Base-by-base conservation (phyloP, 352 stramenopile species). In the Pythium rishiriense region DNA sequence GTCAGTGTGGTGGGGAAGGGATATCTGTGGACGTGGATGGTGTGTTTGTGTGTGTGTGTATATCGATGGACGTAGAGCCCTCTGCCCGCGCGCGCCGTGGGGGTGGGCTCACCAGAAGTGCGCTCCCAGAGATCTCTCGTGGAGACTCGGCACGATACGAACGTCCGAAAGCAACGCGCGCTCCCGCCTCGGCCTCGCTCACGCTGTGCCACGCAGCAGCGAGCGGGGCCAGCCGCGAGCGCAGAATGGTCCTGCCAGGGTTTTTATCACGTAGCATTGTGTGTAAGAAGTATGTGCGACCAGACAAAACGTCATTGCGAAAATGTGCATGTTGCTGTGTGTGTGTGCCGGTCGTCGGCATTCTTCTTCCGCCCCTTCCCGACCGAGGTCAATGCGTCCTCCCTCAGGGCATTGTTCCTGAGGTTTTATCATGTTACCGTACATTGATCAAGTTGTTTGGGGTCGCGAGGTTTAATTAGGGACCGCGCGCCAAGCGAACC, bases 181-280 rank as follows among this genome's bases (percentile, higher is more conserved):
- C 8, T n/a, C 14, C 14, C 6, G 2, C 37, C 14, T 17, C 37
- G 37, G 3, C 4, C 4, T 17, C 2, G 37, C 37, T 17, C 37
- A 2, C 9, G 37, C 19, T n/a, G n/a, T n/a, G n/a, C n/a, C n/a
- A n/a, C n/a, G n/a, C n/a, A n/a, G n/a, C n/a, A n/a, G n/a, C n/a
- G n/a, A 19, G 26, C 24, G 33, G 28, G 41, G 21, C 12, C 25
- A n/a, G 17, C 15, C 53, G 28, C 35, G 39, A 10, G 31, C 39
- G 33, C 31, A 22, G 26, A 24, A 50, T 88, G 83, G 83, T 91
- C 83, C 83, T 90, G 64, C 59, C 83, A 91, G 83, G 83, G 83
- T 91, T 91, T 91, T 91, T 90, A 88, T 88, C 83, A 85, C 83
- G 54, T 90, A 92, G 77, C 72, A 88, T 92, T 92, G 83, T 81